Evolutionary conservation across 495 filamentous ascomycete species (phyloP).

Genomic region (Neurospora sp.): DNA sequence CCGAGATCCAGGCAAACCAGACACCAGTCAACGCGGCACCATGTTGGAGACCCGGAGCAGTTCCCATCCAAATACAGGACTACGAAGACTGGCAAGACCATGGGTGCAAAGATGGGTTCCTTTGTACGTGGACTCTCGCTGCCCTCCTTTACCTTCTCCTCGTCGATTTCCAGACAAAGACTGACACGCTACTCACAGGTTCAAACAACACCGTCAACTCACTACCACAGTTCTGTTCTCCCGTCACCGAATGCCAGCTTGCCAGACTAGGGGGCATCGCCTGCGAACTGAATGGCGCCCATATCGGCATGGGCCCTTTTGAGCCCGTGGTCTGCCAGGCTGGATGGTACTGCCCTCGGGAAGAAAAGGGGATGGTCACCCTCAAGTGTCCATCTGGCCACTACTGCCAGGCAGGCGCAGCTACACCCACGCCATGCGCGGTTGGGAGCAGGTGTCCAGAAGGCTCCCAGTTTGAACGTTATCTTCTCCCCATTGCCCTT

Average conservation of each 20-base stretch:
- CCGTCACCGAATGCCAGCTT: conserved; percentile 25
- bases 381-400: conserved; percentile 31
- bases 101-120: conserved; percentile 31
- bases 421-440: conserved; percentile 30
- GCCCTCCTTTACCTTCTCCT: not conserved
- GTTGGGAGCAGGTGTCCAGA: conserved; percentile 31
- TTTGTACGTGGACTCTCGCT: conserved; percentile 20
- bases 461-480: conserved; percentile 23
- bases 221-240: conserved; percentile 38
- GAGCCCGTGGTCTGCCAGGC: conserved; percentile 37
- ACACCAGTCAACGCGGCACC: conserved; percentile 18
- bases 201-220: conserved; percentile 34
- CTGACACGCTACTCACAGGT: conserved; percentile 20
- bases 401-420: conserved; percentile 36
- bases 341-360: conserved; percentile 32
- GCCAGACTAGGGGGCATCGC: conserved; percentile 22
- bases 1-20: conserved; percentile 4
- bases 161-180: not conserved
- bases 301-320: conserved; percentile 27
- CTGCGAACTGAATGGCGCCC: conserved; percentile 22
- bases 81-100: conserved; percentile 20
- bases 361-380: conserved; percentile 18
- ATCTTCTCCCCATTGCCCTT: conserved; percentile 31
- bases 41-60: conserved; percentile 25
- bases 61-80: conserved; percentile 27